Percentiles rank a stretch among this genome's conserved stretches.
Evolutionary conservation across 179 eudicot genomes (phyloP).

Genomic region (Spergularia azorica): DNA sequence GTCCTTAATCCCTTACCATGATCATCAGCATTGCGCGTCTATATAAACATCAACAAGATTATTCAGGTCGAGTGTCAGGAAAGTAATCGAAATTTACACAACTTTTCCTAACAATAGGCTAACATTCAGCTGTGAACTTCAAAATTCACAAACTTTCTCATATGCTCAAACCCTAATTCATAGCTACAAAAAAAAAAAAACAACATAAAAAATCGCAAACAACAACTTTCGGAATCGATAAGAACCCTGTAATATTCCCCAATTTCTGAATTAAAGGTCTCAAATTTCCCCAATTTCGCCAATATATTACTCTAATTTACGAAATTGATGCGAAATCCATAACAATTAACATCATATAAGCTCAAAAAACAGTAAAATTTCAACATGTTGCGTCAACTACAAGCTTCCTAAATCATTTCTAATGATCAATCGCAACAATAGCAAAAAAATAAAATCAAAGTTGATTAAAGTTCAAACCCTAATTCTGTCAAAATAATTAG

Average conservation of each 20-base stretch:
- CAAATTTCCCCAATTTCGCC: not conserved
- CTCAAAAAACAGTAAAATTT: not conserved
- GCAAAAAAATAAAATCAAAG: not conserved
- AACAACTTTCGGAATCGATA: too few relatives aligned
- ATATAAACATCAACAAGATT: not conserved
- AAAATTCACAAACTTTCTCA: not conserved
- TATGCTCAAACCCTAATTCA: not conserved
- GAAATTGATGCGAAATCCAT: not conserved
- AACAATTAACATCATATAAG: not conserved
- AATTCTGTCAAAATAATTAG: not conserved
- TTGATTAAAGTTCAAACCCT: not conserved
- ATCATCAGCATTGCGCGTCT: not conserved
- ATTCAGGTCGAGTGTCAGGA: not conserved
- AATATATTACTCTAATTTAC: not conserved
- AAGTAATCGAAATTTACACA: not conserved
- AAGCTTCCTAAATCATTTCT: not conserved
- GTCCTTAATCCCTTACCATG: not conserved
- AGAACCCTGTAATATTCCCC: not conserved
- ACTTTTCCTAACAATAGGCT: not conserved
- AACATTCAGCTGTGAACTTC: not conserved
- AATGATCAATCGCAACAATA: not conserved
- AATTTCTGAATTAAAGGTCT: not conserved
- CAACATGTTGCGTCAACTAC: not conserved
- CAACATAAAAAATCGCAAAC: too few relatives aligned
- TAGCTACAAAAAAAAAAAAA: too few relatives aligned